Evolutionary conservation across 208 protist species (phyloP).

Genomic region (Porcisia hertigi): DNA sequence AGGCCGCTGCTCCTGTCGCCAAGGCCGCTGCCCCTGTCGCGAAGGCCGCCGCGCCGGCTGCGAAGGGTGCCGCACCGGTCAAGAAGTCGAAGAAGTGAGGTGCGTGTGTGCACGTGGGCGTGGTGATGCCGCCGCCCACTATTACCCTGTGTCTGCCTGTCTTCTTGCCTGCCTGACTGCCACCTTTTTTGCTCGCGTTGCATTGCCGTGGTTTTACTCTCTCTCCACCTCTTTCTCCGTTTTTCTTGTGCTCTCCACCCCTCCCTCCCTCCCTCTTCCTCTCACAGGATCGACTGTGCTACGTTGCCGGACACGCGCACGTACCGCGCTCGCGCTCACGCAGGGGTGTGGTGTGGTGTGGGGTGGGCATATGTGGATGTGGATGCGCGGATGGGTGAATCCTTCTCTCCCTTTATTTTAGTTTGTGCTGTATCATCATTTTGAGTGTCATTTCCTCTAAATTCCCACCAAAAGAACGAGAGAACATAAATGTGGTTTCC

Average conservation of each 20-base stretch:
- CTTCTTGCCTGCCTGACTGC: too few relatives aligned
- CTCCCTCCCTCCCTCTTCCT: too few relatives aligned
- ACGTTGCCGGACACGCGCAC: too few relatives aligned
- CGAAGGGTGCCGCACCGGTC: constrained; percentile 43
- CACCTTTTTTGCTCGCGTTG: too few relatives aligned
- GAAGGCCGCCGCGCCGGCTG: constrained; percentile 39
- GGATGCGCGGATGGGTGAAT: not conserved
- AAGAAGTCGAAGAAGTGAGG: constrained; percentile 56
- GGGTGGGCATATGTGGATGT: too few relatives aligned
- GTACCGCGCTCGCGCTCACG: not conserved
- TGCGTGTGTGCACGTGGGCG: not conserved
- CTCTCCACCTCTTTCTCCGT: too few relatives aligned
- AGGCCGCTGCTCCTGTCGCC: constrained; percentile 41
- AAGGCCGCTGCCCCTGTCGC: constrained; percentile 37
- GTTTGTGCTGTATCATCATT: not conserved
- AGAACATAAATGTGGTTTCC: not conserved
- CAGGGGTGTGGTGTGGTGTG: not conserved
- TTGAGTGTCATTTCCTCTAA: not conserved
- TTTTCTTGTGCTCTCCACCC: too few relatives aligned
- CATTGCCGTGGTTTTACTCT: too few relatives aligned
- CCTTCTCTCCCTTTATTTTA: not conserved
- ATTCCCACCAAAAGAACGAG: too few relatives aligned
- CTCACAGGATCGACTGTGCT: too few relatives aligned
- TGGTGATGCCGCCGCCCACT: not conserved
- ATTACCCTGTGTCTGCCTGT: not conserved